Conservation (phyloP, 2,329 filamentous ascomycete genomes). For the Fusarium chaquense region DNA sequence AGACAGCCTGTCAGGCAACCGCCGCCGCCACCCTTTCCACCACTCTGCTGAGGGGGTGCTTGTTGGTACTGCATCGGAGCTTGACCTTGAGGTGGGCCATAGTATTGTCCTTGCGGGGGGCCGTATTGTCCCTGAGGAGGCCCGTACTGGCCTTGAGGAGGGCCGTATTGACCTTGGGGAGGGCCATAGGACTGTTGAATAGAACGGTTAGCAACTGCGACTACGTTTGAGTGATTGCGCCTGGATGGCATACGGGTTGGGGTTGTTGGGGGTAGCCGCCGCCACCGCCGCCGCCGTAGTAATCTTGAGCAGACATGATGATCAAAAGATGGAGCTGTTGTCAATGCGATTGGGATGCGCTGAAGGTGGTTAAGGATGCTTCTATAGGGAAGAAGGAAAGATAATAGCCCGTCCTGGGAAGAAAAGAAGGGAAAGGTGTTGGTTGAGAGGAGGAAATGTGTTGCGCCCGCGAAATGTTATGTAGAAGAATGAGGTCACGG, state of each 20-base stretch:
- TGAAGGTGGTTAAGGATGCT: background rate
- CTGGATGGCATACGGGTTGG: slow-evolving; percentile 52
- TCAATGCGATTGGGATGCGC: slow-evolving; percentile 8
- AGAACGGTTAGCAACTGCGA: slow-evolving; percentile 29
- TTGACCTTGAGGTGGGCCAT: slow-evolving; percentile 53
- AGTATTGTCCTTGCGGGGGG: slow-evolving; percentile 48
- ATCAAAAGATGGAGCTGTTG: background rate
- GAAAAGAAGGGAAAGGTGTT: slow-evolving; percentile 4
- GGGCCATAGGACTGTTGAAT: slow-evolving; percentile 49
- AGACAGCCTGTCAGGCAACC: slow-evolving; percentile 62
- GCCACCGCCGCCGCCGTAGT: slow-evolving; percentile 53
- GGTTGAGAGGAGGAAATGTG: slow-evolving; percentile 6
- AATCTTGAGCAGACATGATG: slow-evolving; percentile 57
- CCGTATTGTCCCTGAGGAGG: slow-evolving; percentile 50
- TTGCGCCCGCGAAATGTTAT: slow-evolving; percentile 4
- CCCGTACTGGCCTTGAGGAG: slow-evolving; percentile 47
- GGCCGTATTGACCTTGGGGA: slow-evolving; percentile 46
- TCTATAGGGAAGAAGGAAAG: background rate
- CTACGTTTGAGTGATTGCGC: background rate
- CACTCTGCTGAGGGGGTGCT: slow-evolving; percentile 52
- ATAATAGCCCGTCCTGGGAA: background rate
- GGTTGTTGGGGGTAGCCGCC: slow-evolving; percentile 57
- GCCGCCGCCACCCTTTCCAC: slow-evolving; percentile 53
- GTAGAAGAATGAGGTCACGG: slow-evolving; percentile 22
- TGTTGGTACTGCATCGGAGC: slow-evolving; percentile 61